Conservation (phyloP, 1,284 basidiomycete genomes). For the Golubevia sp. region DNA sequence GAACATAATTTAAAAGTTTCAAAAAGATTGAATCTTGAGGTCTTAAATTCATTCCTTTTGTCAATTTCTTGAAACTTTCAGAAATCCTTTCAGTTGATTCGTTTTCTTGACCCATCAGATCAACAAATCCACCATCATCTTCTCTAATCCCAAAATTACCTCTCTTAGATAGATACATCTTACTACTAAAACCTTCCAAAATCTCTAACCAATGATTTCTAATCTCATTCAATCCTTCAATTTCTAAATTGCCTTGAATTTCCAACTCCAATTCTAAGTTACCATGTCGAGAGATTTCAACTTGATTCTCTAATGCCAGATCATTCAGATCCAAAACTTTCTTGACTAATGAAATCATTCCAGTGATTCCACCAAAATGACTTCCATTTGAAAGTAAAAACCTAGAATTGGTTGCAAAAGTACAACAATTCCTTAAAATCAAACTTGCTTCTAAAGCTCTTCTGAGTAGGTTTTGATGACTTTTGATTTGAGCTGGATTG, state of each 20-base stretch:
- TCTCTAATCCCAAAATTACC: constrained; percentile 10
- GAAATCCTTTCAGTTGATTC: background rate
- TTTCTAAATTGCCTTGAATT: constrained; percentile 15
- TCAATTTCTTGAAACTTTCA: background rate
- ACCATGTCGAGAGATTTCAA: constrained; percentile 3
- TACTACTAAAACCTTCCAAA: constrained; percentile 32
- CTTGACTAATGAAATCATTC: constrained; percentile 21
- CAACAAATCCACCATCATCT: background rate
- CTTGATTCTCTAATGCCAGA: background rate
- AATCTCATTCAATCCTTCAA: constrained; percentile 42
- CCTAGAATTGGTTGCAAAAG: constrained; percentile 23
- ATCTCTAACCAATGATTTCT: constrained; percentile 50
- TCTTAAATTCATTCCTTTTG: background rate
- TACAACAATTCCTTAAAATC: constrained; percentile 37
- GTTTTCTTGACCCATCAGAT: background rate
- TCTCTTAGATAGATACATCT: constrained; percentile 25
- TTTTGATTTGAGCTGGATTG: background rate
- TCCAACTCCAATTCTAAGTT: background rate
- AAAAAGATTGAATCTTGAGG: constrained; percentile 35
- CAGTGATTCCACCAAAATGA: too few relatives aligned
- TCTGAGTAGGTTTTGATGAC: constrained; percentile 36
- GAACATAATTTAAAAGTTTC: constrained; percentile 26
- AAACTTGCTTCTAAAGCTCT: constrained; percentile 39
- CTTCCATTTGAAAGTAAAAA: constrained; percentile 15
- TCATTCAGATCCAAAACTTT: constrained; percentile 22